Percentiles rank a stretch among this genome's conserved stretches.
Conservation (phyloP, 768 basidiomycete species). For the Lentinula edodes region DNA sequence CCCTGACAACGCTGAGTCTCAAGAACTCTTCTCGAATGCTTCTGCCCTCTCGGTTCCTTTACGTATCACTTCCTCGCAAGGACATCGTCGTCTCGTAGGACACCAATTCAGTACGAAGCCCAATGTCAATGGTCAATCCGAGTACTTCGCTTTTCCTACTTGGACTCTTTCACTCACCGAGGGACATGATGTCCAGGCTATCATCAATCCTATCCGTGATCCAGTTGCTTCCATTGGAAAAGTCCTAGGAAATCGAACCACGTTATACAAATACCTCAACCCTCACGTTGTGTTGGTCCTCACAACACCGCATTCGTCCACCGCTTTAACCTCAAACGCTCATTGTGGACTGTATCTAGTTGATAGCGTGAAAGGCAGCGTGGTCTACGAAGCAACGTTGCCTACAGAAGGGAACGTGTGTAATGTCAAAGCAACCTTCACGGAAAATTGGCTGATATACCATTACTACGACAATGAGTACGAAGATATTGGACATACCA, state of each 20-base stretch:
- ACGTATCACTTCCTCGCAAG: conserved; percentile 26
- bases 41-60: conserved; percentile 50
- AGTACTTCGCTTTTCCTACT: conserved; percentile 42
- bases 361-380: conserved; percentile 74
- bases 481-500: conserved; percentile 40
- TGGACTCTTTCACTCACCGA: conserved; percentile 60
- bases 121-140: conserved; percentile 15
- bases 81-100: conserved; percentile 46
- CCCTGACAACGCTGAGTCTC: conserved; percentile 49
- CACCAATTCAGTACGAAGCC: conserved; percentile 38
- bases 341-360: conserved; percentile 69
- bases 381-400: conserved; percentile 62
- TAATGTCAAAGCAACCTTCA: conserved; percentile 62
- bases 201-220: conserved; percentile 40
- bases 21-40: conserved; percentile 31
- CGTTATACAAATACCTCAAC: conserved; percentile 93
- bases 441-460: conserved; percentile 94
- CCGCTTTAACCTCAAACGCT: conserved; percentile 13
- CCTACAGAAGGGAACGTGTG: conserved; percentile 42
- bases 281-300: conserved; percentile 67
- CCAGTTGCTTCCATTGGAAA: conserved; percentile 76
- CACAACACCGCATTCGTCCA: conserved; percentile 33
- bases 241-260: conserved; percentile 82
- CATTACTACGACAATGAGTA: conserved; percentile 68
- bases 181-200: conserved; percentile 50